These are phyloP conservation scores for Rhizopogon roseolus DNA, from an alignment of 768 basidiomycete species.

Conservation along the genomic window DNA sequence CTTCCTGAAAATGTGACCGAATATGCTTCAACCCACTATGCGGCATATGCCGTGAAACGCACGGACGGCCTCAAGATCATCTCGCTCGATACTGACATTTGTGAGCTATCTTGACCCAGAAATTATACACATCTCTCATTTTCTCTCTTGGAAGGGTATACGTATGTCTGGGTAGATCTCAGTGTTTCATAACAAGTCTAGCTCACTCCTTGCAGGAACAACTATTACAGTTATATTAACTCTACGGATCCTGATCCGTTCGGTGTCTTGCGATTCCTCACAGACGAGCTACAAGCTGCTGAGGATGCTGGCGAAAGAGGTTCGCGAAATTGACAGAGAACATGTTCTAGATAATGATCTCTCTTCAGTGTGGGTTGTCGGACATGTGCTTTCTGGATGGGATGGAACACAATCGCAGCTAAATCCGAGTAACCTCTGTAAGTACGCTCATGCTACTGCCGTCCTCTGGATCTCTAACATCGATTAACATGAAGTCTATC, in stretches of 20 bases:
- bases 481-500: conserved; percentile 31
- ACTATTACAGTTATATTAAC: conserved; percentile 48
- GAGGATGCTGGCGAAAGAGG: conserved; percentile 45
- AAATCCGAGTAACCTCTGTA: conserved; percentile 42
- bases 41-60: conserved; percentile 40
- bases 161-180: conserved; percentile 15
- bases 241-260: conserved; percentile 38
- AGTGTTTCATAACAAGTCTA: neutral
- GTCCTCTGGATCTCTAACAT: neutral
- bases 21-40: conserved; percentile 42
- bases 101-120: conserved; percentile 21
- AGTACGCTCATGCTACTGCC: conserved; percentile 7
- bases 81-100: conserved; percentile 47
- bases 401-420: conserved; percentile 35
- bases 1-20: conserved; percentile 30
- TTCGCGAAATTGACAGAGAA: conserved; percentile 6
- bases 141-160: conserved; percentile 22
- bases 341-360: neutral
- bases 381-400: conserved; percentile 47
- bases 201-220: conserved; percentile 21
- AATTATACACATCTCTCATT: neutral
- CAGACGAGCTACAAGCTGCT: conserved; percentile 48
- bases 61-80: conserved; percentile 43
- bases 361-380: conserved; percentile 41
- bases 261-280: conserved; percentile 46